Evolutionary conservation across 805 yeast species (phyloP).

Genomic region (Suhomyces kilbournensis): DNA sequence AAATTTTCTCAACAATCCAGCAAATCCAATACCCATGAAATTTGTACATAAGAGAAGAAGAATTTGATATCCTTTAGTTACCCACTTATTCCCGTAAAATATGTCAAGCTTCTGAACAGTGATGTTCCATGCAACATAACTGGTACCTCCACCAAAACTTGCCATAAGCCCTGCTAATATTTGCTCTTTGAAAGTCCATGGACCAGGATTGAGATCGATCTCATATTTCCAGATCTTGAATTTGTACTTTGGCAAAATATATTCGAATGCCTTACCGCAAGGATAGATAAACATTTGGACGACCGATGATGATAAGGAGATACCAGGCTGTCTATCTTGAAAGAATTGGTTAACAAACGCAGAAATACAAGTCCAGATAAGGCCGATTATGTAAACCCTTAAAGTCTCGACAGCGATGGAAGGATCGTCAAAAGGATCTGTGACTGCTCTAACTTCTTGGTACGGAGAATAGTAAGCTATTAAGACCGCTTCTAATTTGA

Average conservation of each 20-base stretch:
- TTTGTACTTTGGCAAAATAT: constrained; percentile 36
- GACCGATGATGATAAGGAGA: constrained; percentile 40
- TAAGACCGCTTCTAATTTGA: constrained; percentile 35
- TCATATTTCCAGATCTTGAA: constrained; percentile 8
- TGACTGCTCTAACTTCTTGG: constrained; percentile 39
- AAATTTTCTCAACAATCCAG: constrained; percentile 16
- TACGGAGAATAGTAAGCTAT: constrained; percentile 41
- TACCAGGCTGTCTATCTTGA: constrained; percentile 50
- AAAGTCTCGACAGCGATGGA: constrained; percentile 33
- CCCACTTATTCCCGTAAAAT: constrained; percentile 25
- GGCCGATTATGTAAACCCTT: constrained; percentile 52
- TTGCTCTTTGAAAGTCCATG: constrained; percentile 64
- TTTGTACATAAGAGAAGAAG: constrained; percentile 13
- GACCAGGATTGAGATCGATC: constrained; percentile 52
- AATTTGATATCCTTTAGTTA: constrained; percentile 16
- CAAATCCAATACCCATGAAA: constrained; percentile 19
- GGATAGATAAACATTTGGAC: constrained; percentile 47
- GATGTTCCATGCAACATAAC: constrained; percentile 20
- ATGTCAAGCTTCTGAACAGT: constrained; percentile 20
- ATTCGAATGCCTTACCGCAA: constrained; percentile 36
- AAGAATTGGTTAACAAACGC: constrained; percentile 56
- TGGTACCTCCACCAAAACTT: constrained; percentile 29
- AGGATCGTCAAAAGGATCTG: constrained; percentile 39
- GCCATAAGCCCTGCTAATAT: constrained; percentile 53
- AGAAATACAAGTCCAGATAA: constrained; percentile 56